Evolutionary conservation across 2,329 filamentous ascomycete species (phyloP).

Genomic region (Clonostachys solani): DNA sequence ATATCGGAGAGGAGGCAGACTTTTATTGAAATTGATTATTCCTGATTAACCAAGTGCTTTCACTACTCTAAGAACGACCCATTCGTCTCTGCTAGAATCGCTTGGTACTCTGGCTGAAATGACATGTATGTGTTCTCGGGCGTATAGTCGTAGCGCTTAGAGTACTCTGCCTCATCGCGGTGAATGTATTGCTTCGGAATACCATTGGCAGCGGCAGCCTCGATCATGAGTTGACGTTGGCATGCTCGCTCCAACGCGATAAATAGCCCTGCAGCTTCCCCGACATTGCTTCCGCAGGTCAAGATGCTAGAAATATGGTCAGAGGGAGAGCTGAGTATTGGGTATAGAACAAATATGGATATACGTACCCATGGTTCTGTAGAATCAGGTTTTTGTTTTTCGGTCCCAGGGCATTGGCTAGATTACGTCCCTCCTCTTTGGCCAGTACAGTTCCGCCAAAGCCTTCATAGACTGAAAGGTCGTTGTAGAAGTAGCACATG

Average conservation of each 20-base stretch:
- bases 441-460: conserved; percentile 47
- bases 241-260: conserved; percentile 64
- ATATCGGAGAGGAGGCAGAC: no score
- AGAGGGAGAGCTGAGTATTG: neutral
- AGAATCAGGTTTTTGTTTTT: conserved; percentile 58
- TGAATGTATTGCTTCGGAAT: conserved; percentile 28
- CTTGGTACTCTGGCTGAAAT: conserved; percentile 23
- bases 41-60: no score
- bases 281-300: conserved; percentile 65
- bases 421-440: conserved; percentile 57
- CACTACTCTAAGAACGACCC: conserved; percentile 19
- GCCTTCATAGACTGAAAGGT: conserved; percentile 60
- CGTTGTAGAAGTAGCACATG: conserved; percentile 56
- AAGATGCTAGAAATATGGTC: conserved; percentile 31
- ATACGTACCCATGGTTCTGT: conserved; percentile 56
- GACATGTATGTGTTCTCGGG: conserved; percentile 26
- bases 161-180: conserved; percentile 34
- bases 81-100: conserved; percentile 18
- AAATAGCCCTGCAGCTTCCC: conserved; percentile 69
- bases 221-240: conserved; percentile 26
- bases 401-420: conserved; percentile 57
- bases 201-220: conserved; percentile 13
- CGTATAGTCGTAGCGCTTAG: conserved; percentile 14
- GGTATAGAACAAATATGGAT: neutral
- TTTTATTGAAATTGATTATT: no score